These are phyloP conservation scores for Citrus sp. DNA, from an alignment of 345 rosid species.

Conservation along the genomic window DNA sequence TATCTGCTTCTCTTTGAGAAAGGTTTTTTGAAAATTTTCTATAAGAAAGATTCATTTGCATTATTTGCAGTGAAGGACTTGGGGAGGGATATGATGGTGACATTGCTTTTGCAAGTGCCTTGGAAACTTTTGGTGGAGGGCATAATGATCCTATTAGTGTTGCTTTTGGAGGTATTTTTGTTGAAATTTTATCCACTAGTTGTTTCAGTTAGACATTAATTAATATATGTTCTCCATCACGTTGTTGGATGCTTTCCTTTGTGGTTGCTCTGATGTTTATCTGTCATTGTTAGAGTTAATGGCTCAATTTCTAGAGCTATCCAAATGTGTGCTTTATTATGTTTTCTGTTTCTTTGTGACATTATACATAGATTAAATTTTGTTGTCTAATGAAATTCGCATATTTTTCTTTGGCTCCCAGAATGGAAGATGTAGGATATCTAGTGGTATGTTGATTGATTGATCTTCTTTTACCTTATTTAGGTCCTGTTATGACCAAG, in stretches of 20 bases:
- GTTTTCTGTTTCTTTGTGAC: neutral
- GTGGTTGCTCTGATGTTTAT: neutral
- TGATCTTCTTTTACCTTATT: conserved; percentile 19
- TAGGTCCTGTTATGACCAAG: conserved; percentile 99
- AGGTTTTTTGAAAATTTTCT: neutral
- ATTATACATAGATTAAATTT: neutral
- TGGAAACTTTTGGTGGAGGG: conserved; percentile 97
- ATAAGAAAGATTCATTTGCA: neutral
- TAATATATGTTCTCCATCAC: conserved; percentile 7
- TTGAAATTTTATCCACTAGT: neutral
- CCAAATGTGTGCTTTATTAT: neutral
- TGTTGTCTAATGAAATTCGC: neutral
- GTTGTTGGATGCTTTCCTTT: neutral
- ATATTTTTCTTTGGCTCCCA: neutral
- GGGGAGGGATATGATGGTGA: conserved; percentile 98
- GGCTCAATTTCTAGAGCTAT: neutral
- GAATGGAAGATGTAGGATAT: neutral
- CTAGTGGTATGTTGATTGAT: conserved; percentile 15
- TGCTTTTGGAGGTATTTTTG: conserved; percentile 88
- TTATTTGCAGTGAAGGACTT: conserved; percentile 81
- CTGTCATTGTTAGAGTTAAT: neutral
- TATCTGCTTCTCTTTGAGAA: neutral
- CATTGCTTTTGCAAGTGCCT: conserved; percentile 94
- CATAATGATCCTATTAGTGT: conserved; percentile 98
- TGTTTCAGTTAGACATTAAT: neutral